These are phyloP conservation scores for Amaranthus palmeri DNA, from an alignment of 148 eudicot species.

Conservation along the genomic window DNA sequence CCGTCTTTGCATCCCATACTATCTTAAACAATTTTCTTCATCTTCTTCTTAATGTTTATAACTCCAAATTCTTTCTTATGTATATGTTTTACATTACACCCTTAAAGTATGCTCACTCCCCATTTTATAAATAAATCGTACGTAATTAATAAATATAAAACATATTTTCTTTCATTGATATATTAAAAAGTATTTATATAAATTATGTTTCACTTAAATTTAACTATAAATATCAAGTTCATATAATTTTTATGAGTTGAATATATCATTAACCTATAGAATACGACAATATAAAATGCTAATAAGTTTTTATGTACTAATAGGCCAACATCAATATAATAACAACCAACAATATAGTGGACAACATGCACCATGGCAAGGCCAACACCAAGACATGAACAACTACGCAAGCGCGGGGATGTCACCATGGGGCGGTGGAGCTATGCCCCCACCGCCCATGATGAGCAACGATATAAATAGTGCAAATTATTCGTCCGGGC, in stretches of 20 bases:
- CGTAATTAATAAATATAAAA: too few relatives aligned
- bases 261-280: too few relatives aligned
- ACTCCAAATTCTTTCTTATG: too few relatives aligned
- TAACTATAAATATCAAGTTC: too few relatives aligned
- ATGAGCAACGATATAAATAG: slow-evolving; percentile 42
- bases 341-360: slow-evolving; percentile 32
- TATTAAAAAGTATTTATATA: neutral
- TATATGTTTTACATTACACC: too few relatives aligned
- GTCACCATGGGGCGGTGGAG: slow-evolving; percentile 33
- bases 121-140: too few relatives aligned
- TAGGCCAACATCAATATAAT: slow-evolving; percentile 10
- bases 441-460: slow-evolving; percentile 44
- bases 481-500: slow-evolving; percentile 37
- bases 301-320: neutral
- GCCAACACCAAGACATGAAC: slow-evolving; percentile 19
- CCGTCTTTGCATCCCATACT: too few relatives aligned
- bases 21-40: too few relatives aligned
- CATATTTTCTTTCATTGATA: too few relatives aligned
- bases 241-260: too few relatives aligned
- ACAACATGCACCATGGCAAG: slow-evolving; percentile 28
- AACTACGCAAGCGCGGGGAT: slow-evolving; percentile 16
- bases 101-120: too few relatives aligned
- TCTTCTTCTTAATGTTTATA: too few relatives aligned
- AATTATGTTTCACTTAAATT: neutral
- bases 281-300: neutral